A percentile compares a stretch with the other conserved stretches of the same genome.
Evolutionary conservation across 805 yeast genomes (phyloP).

Genomic region (Yamadazyma sp.): DNA sequence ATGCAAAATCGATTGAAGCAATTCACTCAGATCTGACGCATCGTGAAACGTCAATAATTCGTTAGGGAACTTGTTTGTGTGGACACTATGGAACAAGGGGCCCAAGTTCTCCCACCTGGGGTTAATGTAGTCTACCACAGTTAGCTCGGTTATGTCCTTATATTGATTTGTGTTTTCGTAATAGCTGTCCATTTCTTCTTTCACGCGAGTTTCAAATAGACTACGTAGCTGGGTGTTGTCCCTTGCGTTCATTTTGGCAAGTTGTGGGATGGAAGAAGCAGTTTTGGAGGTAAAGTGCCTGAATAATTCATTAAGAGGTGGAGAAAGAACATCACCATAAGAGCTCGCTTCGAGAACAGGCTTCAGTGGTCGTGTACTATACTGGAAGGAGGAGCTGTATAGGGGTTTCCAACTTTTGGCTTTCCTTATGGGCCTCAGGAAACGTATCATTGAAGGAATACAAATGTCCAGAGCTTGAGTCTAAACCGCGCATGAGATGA

Average conservation of each 20-base stretch:
- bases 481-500: no score
- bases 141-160: neutral
- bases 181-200: neutral
- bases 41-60: conserved; percentile 18
- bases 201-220: neutral
- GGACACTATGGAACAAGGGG: conserved; percentile 21
- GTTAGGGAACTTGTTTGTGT: conserved; percentile 20
- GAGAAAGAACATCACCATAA: no score
- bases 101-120: conserved; percentile 26
- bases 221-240: no score
- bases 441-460: no score
- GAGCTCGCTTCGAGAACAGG: no score
- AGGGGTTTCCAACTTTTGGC: no score
- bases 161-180: neutral
- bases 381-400: no score
- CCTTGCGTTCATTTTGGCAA: conserved; percentile 1
- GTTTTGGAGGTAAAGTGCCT: neutral
- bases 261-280: conserved; percentile 4
- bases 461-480: no score
- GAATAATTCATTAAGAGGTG: neutral
- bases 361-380: no score
- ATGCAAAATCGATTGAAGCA: conserved; percentile 22
- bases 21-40: conserved; percentile 19
- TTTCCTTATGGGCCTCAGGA: no score
- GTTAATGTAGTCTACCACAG: conserved; percentile 23